phyloP scores from a whole-genome alignment of 192 early-diverging fungal genomes.

The Podila epigama region DNA sequence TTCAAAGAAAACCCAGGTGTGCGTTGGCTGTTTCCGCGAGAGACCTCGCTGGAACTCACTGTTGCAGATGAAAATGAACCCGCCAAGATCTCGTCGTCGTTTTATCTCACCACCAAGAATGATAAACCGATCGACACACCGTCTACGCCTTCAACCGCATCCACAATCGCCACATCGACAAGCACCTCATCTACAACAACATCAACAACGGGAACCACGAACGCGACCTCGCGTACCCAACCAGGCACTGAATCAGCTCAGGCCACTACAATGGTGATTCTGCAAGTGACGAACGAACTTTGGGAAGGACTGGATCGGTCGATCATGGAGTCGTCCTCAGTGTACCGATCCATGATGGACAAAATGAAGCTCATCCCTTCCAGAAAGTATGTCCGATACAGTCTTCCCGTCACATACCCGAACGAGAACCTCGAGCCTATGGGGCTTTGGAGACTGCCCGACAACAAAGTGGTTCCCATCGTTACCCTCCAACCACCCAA shows the following conservation, averaged over 20 bases:
- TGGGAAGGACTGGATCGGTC: conserved; percentile 29
- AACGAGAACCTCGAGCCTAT: conserved; percentile 21
- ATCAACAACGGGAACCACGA: neutral
- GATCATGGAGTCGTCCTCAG: conserved; percentile 16
- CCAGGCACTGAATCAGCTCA: conserved; percentile 4
- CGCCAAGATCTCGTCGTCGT: conserved; percentile 30
- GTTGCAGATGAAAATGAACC: conserved; percentile 6
- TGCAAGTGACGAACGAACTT: conserved; percentile 27
- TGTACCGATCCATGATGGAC: conserved; percentile 40
- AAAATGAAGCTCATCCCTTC: conserved; percentile 37
- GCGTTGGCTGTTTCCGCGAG: conserved; percentile 37
- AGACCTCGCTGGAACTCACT: conserved; percentile 23
- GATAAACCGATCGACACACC: no score
- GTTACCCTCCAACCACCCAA: conserved; percentile 17
- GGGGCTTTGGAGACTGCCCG: conserved; percentile 18
- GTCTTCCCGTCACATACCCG: conserved; percentile 19
- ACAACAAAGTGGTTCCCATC: conserved; percentile 19
- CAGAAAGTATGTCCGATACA: conserved; percentile 28
- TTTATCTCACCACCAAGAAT: conserved; percentile 23
- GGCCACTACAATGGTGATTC: conserved; percentile 38
- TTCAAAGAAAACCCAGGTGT: conserved; percentile 38
- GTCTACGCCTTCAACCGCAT: no score
- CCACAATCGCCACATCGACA: no score
- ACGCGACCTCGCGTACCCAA: neutral
- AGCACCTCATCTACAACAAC: neutral